phyloP scores from a whole-genome alignment of 768 basidiomycete species.

The Macrolepiota dolichaula region DNA sequence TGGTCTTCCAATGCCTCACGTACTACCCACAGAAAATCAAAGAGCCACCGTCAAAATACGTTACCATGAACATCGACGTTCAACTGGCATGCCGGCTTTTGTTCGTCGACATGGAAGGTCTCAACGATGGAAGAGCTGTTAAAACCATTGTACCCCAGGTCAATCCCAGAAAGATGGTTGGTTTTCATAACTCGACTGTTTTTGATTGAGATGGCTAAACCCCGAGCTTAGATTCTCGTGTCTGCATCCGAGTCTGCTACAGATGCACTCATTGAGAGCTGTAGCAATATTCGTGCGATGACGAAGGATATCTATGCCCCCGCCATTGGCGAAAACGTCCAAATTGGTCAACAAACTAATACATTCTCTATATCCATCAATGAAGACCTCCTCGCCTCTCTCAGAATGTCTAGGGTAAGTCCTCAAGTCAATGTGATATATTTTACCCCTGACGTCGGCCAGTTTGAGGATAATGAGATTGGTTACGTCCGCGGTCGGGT shows the following conservation, averaged over 20 bases:
- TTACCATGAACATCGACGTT: constrained; percentile 71
- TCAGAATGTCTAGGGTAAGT: constrained; percentile 86
- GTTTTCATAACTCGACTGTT: constrained; percentile 13
- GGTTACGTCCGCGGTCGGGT: constrained; percentile 91
- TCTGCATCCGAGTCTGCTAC: constrained; percentile 71
- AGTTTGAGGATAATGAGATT: constrained; percentile 99
- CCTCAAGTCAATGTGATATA: neutral
- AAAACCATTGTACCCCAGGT: constrained; percentile 97
- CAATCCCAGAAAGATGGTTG: constrained; percentile 92
- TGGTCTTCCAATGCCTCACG: constrained; percentile 4
- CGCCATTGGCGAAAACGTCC: constrained; percentile 65
- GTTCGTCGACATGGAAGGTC: constrained; percentile 94
- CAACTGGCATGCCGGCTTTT: constrained; percentile 83
- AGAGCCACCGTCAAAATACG: constrained; percentile 91
- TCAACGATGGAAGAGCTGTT: constrained; percentile 94
- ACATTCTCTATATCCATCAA: constrained; percentile 93
- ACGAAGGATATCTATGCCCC: constrained; percentile 92
- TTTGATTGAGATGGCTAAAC: constrained; percentile 1
- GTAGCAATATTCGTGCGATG: constrained; percentile 81
- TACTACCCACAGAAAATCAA: constrained; percentile 53
- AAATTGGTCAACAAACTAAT: constrained; percentile 94
- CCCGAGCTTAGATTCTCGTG: constrained; percentile 71
- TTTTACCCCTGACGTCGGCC: constrained; percentile 3
- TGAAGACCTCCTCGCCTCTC: constrained; percentile 74
- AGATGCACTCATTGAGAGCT: constrained; percentile 72